Base-by-base conservation (phyloP, 1,284 basidiomycete genomes). In the Malassezia slooffiae region DNA sequence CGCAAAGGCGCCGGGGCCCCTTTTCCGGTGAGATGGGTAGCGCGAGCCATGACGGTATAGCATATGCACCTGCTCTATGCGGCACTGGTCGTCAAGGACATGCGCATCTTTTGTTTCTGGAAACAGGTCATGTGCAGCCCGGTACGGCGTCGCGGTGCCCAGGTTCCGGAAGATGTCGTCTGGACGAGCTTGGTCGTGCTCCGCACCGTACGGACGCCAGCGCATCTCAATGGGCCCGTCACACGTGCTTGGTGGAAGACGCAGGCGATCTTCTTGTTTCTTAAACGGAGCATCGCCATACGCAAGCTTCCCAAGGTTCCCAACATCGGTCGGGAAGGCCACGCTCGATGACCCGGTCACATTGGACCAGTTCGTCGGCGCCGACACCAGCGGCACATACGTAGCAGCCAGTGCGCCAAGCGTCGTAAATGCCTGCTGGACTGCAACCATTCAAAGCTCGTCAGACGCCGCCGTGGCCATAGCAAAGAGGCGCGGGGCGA, bases 31-130 rank as follows among this genome's bases (percentile, higher is more conserved):
- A 9, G n/a, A 57, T 0, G 62, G 62, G 32, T 65, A 63, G 5
- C 62, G 43, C 3, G 58, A 45, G 4, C 62, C 62, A 38, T 65
- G 62, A 9, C 60, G 56, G 31, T 62, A 58, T 5, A 65, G 48
- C 24, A 61, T 58, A 36, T 65, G 62, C 3, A 55, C 59, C 34
- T 60, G 52, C 13, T 44, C 37, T 31, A 63, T 43, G 11, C 21
- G 24, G 46, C 62, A 65, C 6, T n/a, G 8, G 7, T 21, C 21
- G 7, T 33, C 15, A 7, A 52, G 8, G 12, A 12, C 8, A 26
- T 7, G 24, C 7, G 7, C 7, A 7, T 26, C 12, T 5, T 19
- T 41, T 17, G 31, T 34, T 26, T 35, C 34, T 19, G 34, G 12
- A 9, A 26, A 26, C 24, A 26, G 24, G 24, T 26, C 24, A 12